Base-by-base conservation (phyloP, 2,329 filamentous ascomycete species). In the Claviceps africana region DNA sequence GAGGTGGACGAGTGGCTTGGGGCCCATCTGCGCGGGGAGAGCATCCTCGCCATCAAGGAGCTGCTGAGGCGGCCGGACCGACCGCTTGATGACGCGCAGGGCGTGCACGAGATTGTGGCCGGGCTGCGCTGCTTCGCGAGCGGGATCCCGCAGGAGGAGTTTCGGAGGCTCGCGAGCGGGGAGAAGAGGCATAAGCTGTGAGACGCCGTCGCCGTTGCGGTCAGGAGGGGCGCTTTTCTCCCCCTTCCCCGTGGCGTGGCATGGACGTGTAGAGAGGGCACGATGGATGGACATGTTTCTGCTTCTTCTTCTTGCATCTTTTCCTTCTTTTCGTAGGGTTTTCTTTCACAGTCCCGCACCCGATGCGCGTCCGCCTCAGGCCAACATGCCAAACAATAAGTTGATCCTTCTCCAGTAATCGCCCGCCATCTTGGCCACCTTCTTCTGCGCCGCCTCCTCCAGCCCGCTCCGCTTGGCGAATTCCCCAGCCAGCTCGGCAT, bases 101-200 rank as follows among this genome's bases (percentile, higher is more conserved):
- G 87, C 57, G 81, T 89, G 7, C 72, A 79, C 35, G 91, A 97
- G 76, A 88, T 93, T 1, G 90, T 95, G 72, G 84, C 79, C 2
- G 91, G 90, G 0, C 65, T 97, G 63, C 83, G 90, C 56, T 74
- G 89, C 54, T 96, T 97, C 63, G 66, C 87, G 58, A 78, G 71
- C 55, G 89, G 89, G 0, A 75, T 89, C 44, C 93, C 93, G 21
- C 89, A 96, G 73, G 78, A 85, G 66, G 88, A 97, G 73, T 97
- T 97, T 65, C 72, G 76, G 62, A 90, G 86, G 75, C 72, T 97
- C 64, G 88, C 88, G 1, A 81, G 75, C 56, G 89, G 91, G 13
- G 81, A 93, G 76, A 97, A 96, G 80, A 88, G 83, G 65, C 93
- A 98, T 71, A 97, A 97, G 73, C 71, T 97, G 66, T 95, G 21